Base-by-base conservation (phyloP, 108 stramenopile genomes). In the Cyclotella sp. region DNA sequence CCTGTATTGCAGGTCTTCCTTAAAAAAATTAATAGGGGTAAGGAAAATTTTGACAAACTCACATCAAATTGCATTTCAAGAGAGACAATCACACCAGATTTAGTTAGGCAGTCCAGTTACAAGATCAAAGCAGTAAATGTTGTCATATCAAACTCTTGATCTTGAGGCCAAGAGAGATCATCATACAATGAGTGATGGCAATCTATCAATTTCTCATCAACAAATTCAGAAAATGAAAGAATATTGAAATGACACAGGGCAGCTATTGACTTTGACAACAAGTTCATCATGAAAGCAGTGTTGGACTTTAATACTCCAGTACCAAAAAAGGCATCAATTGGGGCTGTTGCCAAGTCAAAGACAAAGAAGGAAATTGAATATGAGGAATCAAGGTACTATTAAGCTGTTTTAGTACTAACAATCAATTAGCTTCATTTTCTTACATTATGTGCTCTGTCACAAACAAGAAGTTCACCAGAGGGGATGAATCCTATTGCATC, bases 1-100 rank as follows among this genome's bases (percentile, higher is more conserved):
- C 0, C 14, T 52, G 1, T 83, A 83, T 40, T 59, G 82, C n/a
- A 1, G 76, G 22, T 10, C 18, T 19, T 71, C 70, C 9, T 27
- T 82, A 2, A 9, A 19, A 67, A 22, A 26, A n/a, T n/a, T 8
- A 83, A 83, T 47, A 73, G 63, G 63, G 73, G 73, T 16, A 74
- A 64, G 30, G 47, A 51, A 28, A 65, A 74, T 24, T 74, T 74
- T 52, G 49, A 49, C 0, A 18, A 14, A n/a, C 47, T 63, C n/a
- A 29, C 65, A 12, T 7, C 9, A 8, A 65, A 65, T 24, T 49
- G 46, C n/a, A 63, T 52, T 9, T 63, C 73, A n/a, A 46, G 63
- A 30, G 73, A 74, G 26, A 3, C 49, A 12, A 47, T 74, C 18
- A 54, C 9, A n/a, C 15, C 12, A 7, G 53, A 54, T 7, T 19